Percentiles rank a stretch among this genome's conserved stretches.
phyloP scores from a whole-genome alignment of 2,329 filamentous ascomycete genomes.

The Chrysosporium queenslandicum region DNA sequence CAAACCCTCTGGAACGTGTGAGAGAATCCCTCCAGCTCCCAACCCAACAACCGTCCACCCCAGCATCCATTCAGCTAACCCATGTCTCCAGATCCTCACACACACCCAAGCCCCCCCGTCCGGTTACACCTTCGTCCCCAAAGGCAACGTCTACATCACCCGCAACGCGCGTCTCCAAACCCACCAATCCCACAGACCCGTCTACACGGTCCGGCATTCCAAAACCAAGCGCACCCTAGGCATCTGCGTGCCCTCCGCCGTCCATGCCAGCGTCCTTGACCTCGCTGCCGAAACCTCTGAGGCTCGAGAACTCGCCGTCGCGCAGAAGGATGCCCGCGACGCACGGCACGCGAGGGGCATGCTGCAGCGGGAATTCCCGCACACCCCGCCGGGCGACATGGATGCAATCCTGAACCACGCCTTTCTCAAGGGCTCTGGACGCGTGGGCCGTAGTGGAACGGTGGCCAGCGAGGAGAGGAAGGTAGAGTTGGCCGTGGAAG shows the following conservation, averaged over 20 bases:
- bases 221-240: conserved; percentile 30
- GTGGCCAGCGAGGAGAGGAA: conserved; percentile 28
- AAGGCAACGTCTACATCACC: conserved; percentile 37
- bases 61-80: not conserved
- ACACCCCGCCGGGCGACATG: conserved; percentile 29
- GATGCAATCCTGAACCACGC: conserved; percentile 30
- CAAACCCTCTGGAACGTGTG: not conserved
- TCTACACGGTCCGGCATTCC: conserved; percentile 28
- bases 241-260: conserved; percentile 34
- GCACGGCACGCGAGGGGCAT: conserved; percentile 21
- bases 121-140: conserved; percentile 34
- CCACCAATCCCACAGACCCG: conserved; percentile 23
- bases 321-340: conserved; percentile 29
- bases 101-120: conserved; percentile 22
- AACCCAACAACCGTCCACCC: not conserved
- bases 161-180: conserved; percentile 33
- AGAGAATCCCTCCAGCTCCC: not conserved
- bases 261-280: conserved; percentile 32
- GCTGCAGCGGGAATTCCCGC: conserved; percentile 29
- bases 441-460: conserved; percentile 31
- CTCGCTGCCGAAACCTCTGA: conserved; percentile 33
- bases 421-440: conserved; percentile 34
- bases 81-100: conserved; percentile 24
- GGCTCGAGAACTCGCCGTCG: conserved; percentile 33
- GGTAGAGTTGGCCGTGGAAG: conserved; percentile 33